These are phyloP conservation scores for Pseudogymnoascus sp. DNA, from an alignment of 2,329 filamentous ascomycete species.

Conservation along the genomic window DNA sequence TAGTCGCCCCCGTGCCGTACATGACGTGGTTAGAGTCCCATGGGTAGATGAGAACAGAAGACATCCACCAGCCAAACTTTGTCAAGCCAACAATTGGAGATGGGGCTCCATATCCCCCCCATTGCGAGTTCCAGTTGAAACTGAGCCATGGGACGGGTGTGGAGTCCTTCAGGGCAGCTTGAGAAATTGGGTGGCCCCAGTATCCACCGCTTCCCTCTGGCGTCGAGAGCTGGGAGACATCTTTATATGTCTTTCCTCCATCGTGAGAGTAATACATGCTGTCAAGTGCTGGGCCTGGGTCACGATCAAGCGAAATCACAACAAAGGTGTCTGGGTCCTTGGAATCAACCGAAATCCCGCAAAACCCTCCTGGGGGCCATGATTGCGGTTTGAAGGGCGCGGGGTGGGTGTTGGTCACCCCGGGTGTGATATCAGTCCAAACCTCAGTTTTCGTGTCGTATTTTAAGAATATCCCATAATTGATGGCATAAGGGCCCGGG, in stretches of 20 bases:
- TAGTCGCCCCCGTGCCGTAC: background rate
- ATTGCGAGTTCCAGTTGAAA: conserved; percentile 14
- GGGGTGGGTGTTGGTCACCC: conserved; percentile 13
- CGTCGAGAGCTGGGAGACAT: conserved; percentile 15
- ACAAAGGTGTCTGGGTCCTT: conserved; percentile 17
- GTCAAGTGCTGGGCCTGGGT: conserved; percentile 16
- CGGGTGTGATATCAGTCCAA: conserved; percentile 4
- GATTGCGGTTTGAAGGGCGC: conserved; percentile 15
- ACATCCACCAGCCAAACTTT: conserved; percentile 7
- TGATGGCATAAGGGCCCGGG: background rate
- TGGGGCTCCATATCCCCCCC: conserved; percentile 18
- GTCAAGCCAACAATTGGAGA: conserved; percentile 17
- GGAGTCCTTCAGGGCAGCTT: conserved; percentile 13
- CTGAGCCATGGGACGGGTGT: conserved; percentile 18
- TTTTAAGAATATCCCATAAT: background rate
- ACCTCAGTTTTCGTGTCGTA: background rate
- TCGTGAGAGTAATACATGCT: conserved; percentile 17
- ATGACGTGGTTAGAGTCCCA: background rate
- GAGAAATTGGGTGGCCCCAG: conserved; percentile 19
- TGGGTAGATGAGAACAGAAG: background rate
- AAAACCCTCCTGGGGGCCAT: conserved; percentile 16
- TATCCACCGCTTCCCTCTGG: conserved; percentile 12
- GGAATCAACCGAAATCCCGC: conserved; percentile 14
- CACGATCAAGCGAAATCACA: conserved; percentile 16
- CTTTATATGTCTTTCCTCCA: conserved; percentile 15